Percentiles rank a stretch among this genome's conserved stretches.
Evolutionary conservation across 1,284 basidiomycete species (phyloP).

Genomic region (Ceratobasidium sp.): DNA sequence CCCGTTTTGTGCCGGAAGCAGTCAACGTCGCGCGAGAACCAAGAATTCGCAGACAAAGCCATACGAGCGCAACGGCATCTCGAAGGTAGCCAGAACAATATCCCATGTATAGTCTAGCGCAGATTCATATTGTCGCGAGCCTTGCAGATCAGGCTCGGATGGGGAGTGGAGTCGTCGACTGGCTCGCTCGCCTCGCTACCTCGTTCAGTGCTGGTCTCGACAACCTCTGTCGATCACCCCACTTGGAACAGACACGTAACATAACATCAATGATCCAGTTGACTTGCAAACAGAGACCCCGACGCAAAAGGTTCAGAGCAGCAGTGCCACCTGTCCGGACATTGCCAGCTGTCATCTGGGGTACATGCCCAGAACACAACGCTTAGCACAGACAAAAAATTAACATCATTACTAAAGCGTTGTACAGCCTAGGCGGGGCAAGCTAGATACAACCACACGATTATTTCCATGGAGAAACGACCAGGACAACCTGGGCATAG

Average conservation of each 20-base stretch:
- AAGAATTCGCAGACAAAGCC: slow-evolving; percentile 11
- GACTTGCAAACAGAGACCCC: neutral
- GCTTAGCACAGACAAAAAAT: neutral
- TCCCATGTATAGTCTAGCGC: slow-evolving; percentile 6
- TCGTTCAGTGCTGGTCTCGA: too few species aligned
- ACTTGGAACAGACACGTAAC: slow-evolving; percentile 2
- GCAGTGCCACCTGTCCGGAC: slow-evolving; percentile 8
- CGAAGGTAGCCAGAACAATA: slow-evolving; percentile 11
- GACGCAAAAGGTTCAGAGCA: neutral
- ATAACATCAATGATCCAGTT: neutral
- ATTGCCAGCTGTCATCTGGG: slow-evolving; percentile 13
- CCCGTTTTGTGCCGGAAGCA: slow-evolving; percentile 3
- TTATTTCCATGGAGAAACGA: slow-evolving; percentile 15
- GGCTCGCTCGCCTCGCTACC: too few species aligned
- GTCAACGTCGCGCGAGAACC: neutral
- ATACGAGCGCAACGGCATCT: slow-evolving; percentile 14
- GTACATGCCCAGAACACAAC: neutral
- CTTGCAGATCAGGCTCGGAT: slow-evolving; percentile 4
- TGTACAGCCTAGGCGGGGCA: neutral
- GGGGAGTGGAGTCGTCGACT: neutral
- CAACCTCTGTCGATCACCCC: neutral
- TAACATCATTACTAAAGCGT: neutral
- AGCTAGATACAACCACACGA: slow-evolving; percentile 13
- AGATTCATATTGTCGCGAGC: neutral
- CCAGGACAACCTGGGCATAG: neutral